Evolutionary conservation across 129 eudicot genomes (phyloP).

Genomic region (Glebionis coronaria): DNA sequence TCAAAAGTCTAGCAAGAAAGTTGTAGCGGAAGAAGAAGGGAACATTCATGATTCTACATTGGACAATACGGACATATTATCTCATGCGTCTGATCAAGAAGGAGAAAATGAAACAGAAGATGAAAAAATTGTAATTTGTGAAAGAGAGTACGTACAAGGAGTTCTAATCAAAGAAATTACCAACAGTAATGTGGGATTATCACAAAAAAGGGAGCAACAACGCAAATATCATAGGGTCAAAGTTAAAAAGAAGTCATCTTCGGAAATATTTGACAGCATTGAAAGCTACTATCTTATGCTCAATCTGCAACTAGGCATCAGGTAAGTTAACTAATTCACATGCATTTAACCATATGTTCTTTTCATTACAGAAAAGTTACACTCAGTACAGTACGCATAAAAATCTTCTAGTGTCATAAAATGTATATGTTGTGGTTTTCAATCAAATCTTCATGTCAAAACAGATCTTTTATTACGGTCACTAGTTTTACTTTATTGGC

Average conservation of each 20-base stretch:
- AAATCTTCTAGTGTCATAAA: too few species aligned
- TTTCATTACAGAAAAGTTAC: too few species aligned
- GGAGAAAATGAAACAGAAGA: slow-evolving; percentile 39
- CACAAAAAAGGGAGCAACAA: slow-evolving; percentile 37
- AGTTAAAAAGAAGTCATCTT: slow-evolving; percentile 46
- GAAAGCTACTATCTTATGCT: slow-evolving; percentile 80
- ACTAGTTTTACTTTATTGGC: too few species aligned
- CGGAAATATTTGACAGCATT: slow-evolving; percentile 41
- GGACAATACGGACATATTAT: slow-evolving; percentile 24
- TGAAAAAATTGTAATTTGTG: slow-evolving; percentile 38
- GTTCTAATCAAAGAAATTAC: slow-evolving; percentile 62
- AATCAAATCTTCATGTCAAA: too few species aligned
- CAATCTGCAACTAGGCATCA: slow-evolving; percentile 81
- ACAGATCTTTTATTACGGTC: too few species aligned
- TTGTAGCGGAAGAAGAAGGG: slow-evolving; percentile 36
- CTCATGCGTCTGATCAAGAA: slow-evolving; percentile 26
- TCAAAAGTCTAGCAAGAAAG: slow-evolving; percentile 35
- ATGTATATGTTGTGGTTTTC: too few species aligned
- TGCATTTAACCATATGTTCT: too few species aligned
- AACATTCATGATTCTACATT: slow-evolving; percentile 22
- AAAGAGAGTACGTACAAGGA: slow-evolving; percentile 76
- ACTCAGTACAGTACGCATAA: too few species aligned
- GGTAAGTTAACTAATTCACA: slow-evolving; percentile 43
- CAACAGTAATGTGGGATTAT: slow-evolving; percentile 32
- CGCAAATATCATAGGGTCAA: slow-evolving; percentile 44